phyloP scores from a whole-genome alignment of 108 stramenopile species.

The Fragilariopsis cylindrus region DNA sequence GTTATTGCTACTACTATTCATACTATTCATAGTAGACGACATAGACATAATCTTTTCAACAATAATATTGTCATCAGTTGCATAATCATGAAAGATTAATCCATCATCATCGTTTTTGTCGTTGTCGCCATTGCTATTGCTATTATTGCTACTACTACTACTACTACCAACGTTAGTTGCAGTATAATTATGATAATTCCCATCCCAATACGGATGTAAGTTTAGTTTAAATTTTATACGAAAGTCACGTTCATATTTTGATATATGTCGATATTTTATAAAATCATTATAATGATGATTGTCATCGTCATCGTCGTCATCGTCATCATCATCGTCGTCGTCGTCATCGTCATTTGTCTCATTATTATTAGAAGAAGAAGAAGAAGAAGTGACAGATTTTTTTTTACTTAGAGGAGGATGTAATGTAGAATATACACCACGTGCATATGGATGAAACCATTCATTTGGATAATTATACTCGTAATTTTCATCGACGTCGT shows the following conservation, averaged over 20 bases:
- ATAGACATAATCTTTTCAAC: too few species aligned
- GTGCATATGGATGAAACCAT: constrained; percentile 19
- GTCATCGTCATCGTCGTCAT: constrained; percentile 3
- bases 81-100: too few species aligned
- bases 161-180: neutral
- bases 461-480: neutral
- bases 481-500: neutral
- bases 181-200: constrained; percentile 24
- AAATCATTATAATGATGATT: constrained; percentile 29
- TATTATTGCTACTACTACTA: neutral
- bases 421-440: constrained; percentile 32
- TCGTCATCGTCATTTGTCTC: constrained; percentile 5
- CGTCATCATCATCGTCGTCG: constrained; percentile 4
- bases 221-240: constrained; percentile 19
- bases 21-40: too few species aligned
- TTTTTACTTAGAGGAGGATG: neutral
- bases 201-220: constrained; percentile 44
- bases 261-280: constrained; percentile 48
- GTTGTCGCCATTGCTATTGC: neutral
- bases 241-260: constrained; percentile 41
- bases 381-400: neutral
- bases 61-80: too few species aligned
- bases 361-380: neutral
- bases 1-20: neutral
- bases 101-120: neutral